phyloP scores from a whole-genome alignment of 306 rosid genomes.

The Cucumis cinereus region DNA sequence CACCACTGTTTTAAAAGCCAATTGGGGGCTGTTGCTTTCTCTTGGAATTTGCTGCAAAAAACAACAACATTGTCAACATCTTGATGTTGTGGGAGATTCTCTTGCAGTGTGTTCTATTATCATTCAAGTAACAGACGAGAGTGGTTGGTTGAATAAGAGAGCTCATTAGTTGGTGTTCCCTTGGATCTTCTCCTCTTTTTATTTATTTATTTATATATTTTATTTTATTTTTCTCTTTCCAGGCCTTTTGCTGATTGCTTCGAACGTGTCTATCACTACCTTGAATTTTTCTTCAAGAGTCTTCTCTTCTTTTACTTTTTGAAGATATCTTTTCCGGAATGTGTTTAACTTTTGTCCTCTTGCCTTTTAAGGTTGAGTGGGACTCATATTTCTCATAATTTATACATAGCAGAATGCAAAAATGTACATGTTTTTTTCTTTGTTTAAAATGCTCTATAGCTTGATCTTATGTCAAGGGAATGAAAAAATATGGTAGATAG shows the following conservation, averaged over 20 bases:
- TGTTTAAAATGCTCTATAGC: neutral
- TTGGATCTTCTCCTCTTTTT: neutral
- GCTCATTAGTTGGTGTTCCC: constrained; percentile 6
- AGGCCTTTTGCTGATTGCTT: neutral
- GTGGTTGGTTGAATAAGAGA: constrained; percentile 7
- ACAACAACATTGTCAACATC: constrained; percentile 5
- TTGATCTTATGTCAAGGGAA: neutral
- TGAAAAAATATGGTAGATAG: neutral
- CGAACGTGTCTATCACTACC: neutral
- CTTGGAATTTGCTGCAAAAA: neutral
- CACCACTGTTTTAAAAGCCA: neutral
- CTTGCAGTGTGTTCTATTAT: neutral
- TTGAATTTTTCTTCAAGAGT: neutral
- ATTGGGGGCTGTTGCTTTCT: neutral
- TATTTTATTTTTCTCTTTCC: neutral
- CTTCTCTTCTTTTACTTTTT: neutral
- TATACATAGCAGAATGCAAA: neutral
- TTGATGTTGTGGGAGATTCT: neutral
- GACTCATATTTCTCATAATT: neutral
- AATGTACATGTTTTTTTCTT: neutral
- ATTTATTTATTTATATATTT: no score
- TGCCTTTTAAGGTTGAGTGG: neutral
- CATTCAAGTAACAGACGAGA: constrained; percentile 5
- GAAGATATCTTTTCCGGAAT: neutral
- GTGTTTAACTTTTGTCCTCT: neutral